Evolutionary conservation across 441 rosid species (phyloP).

Genomic region (Metrosideros polymorpha): DNA sequence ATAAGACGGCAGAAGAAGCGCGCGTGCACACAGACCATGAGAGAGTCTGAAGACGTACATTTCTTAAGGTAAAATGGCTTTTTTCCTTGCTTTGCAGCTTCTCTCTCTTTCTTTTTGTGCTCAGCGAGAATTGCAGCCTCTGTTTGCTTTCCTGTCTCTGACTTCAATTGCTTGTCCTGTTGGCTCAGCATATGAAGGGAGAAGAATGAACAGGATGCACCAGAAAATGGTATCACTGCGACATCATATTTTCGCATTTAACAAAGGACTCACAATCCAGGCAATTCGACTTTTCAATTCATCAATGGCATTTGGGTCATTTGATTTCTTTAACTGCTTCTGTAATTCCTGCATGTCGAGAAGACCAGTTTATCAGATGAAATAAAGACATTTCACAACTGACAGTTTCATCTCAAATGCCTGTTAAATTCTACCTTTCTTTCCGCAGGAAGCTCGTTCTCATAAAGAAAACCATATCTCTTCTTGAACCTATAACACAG

Average conservation of each 20-base stretch:
- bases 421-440: constrained; percentile 40
- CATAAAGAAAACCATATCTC: constrained; percentile 61
- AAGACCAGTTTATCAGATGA: not conserved
- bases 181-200: not conserved
- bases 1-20: not conserved
- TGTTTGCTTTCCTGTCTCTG: constrained; percentile 42
- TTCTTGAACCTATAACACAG: constrained; percentile 52
- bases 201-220: not conserved
- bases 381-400: not conserved
- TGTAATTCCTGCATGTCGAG: constrained; percentile 37
- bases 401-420: not conserved
- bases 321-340: constrained; percentile 52
- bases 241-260: not conserved
- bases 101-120: constrained; percentile 81
- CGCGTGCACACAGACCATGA: not conserved
- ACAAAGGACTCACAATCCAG: constrained; percentile 52
- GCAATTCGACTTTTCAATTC: constrained; percentile 39
- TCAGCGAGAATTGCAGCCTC: constrained; percentile 49
- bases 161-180: constrained; percentile 69
- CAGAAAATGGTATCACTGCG: not conserved
- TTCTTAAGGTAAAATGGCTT: constrained; percentile 78
- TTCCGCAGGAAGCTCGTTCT: constrained; percentile 60
- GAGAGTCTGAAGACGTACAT: constrained; percentile 20
- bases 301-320: constrained; percentile 31
- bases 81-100: constrained; percentile 85